Base-by-base conservation (phyloP, 148 eudicot species). In the Arbutus unedo region DNA sequence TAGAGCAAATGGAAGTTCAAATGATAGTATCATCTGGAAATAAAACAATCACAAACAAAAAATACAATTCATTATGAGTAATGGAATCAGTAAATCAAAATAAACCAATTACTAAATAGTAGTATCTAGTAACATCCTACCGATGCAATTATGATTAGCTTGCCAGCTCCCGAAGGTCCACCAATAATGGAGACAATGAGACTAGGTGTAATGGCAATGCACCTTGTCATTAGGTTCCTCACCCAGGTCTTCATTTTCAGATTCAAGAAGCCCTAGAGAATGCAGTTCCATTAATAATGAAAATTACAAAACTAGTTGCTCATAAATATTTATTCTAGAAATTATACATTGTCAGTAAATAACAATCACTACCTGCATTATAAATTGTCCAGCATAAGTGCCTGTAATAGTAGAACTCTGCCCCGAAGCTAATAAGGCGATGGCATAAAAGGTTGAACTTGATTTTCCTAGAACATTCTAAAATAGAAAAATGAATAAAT, bases 381-480 rank as follows among this genome's bases (percentile, higher is more conserved):
- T 88, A 78, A 70, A 95, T 79, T 95, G 98, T 23, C 98, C 98
- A 67, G 98, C 97, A 87, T 95, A 95, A 4, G 98, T 95, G 16
- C 98, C 94, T 3, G 97, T 92, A 71, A 95, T 95, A 50, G 95
- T 86, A 43, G 98, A 95, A 81, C 98, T 93, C 79, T 95, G 98
- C 0, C 98, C 98, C 2, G 98, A 95, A 74, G 98, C 98, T 48
- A 95, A 76, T 41, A 95, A 84, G 1, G 98, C 97, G 23, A 95
- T 80, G 45, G 91, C 95, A 77, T 95, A 95, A 3, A 95, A 50
- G n/a, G 82, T 92, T 3, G 94, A 86, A 21, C 95, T 93, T 13
- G 94, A 77, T 84, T 89, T 91, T 68, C 91, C 95, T 74, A 95
- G 81, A 9, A 92, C 95, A 82, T 95, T 95, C 91, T 91, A 86